Evolutionary conservation across 805 yeast species (phyloP), one percentile per base, ranked within the genome.

Genomic region (Hanseniaspora nectarophila): DNA sequence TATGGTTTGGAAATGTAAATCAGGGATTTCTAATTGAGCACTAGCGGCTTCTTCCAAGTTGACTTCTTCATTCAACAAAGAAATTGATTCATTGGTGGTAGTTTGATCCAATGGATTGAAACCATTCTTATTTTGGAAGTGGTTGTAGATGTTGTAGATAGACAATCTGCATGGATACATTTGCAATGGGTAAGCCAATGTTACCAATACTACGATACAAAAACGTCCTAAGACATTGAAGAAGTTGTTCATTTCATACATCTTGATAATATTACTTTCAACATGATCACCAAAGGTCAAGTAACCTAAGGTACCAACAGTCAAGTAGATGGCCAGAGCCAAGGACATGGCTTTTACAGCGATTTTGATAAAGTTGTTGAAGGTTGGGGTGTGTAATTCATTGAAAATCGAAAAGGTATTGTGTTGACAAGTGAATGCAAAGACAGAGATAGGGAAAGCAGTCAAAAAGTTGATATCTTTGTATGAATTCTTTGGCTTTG

Each of bases 371-470:
- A 80, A 69, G 32, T 68, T 70, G 6, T 61, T 54, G n/a, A 75
- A 67, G 0, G 82, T 68, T 55, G 73, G 74, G 57, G 78, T 78
- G 29, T 65, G 67, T 28, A 89, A 74, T 67, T 90, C 97, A 60
- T 89, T 90, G 51, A 88, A 76, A 52, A 89, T 77, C 1, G 95
- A 79, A 60, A 86, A 87, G 87, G 86, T 86, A 67, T 90, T 90
- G 65, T 90, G 97, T 62, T 90, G 97, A 60, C 97, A 92, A 0
- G 97, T 90, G 67, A 80, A 90, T 0, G 96, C 95, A 71, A 90
- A 89, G 13, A 90, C 90, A 58, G 88, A 81, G 56, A 89, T 84
- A n/a, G 97, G 94, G 63, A 89, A 78, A 10, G 92, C 79, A 23
- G 83, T 73, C 18, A 89, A 72, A n/a, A 79, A 69, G 3, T 75